A percentile compares a stretch with the other conserved stretches of the same genome.
Conservation (phyloP, 306 rosid genomes). For the Amphicarpaea edgeworthii region DNA sequence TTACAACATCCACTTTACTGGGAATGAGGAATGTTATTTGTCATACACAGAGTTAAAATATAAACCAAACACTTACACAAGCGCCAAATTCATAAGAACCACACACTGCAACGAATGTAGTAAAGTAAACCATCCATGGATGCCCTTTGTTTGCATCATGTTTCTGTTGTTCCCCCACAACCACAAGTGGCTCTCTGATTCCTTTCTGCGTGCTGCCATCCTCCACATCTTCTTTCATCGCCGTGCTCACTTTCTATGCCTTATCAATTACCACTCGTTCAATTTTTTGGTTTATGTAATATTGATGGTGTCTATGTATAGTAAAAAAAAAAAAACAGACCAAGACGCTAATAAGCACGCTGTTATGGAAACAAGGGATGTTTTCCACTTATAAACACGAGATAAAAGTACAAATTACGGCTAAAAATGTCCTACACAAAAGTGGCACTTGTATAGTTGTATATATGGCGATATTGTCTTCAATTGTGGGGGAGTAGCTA, state of each 20-base stretch:
- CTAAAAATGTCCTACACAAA: slow-evolving; percentile 8
- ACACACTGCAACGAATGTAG: slow-evolving; percentile 81
- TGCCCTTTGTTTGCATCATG: slow-evolving; percentile 45
- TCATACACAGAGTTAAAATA: neutral
- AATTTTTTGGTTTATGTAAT: slow-evolving; percentile 20
- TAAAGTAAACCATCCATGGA: slow-evolving; percentile 91
- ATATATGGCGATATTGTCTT: neutral
- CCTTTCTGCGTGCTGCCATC: slow-evolving; percentile 42
- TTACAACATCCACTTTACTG: neutral
- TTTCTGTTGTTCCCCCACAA: slow-evolving; percentile 20
- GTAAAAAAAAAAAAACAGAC: neutral
- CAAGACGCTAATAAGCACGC: neutral
- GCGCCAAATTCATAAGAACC: slow-evolving; percentile 90
- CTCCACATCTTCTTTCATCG: slow-evolving; percentile 63
- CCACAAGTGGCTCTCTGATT: slow-evolving; percentile 57
- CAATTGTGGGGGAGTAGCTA: no score
- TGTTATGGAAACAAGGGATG: slow-evolving; percentile 9
- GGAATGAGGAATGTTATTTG: neutral
- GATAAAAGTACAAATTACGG: neutral
- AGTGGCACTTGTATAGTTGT: no score
- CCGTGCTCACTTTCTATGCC: slow-evolving; percentile 56
- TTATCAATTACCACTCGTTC: neutral
- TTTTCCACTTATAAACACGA: neutral
- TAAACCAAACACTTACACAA: slow-evolving; percentile 63
- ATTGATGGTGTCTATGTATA: neutral